Base-by-base conservation (phyloP, 371 early-diverging fungal species). In the Mucor lusitanicus region DNA sequence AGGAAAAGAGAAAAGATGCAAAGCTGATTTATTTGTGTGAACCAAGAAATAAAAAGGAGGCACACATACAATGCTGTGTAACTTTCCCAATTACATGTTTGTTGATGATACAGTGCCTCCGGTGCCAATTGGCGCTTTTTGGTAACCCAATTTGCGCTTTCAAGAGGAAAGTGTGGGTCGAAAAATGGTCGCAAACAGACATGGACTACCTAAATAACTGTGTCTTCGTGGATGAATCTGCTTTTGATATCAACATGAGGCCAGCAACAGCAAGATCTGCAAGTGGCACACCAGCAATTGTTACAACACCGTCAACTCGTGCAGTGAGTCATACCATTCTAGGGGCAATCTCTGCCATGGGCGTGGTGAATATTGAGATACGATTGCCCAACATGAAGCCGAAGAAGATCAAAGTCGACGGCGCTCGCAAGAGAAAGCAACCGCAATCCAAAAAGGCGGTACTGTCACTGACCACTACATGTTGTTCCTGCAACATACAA, bases 201-300 rank as follows among this genome's bases (percentile, higher is more conserved):
- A 61, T 61, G 40, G 57, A 61, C 55, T 69, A 60, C 54, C 39
- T 42, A 35, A 64, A 61, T 17, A 55, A 64, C 32, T 64, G 70
- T 33, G 59, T 70, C 23, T 65, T 61, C 59, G 59, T 61, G 33
- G 70, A 64, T 57, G 70, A 70, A 33, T 56, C 70, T 40, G 70
- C 61, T 25, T 70, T 70, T 48, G 61, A 70, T 50, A 46, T 40
- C n/a, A 59, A 61, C 33, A 70, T 64, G 55, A 54, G 39, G 19
- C 40, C 54, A 12, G 46, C 64, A 46, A 17, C 13, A 48, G 64
- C 67, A 30, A 61, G 67, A 44, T 71, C 65, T 59, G 35, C 54
- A 12, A 61, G 19, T n/a, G 71, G 63, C 15, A 66, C 66, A 32
- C 63, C 71, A 63, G 66, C 66, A 62, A 63, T 63, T 25, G 60